Evolutionary conservation across 305 asterid species (phyloP).

Genomic region (Plantago lanceolata): DNA sequence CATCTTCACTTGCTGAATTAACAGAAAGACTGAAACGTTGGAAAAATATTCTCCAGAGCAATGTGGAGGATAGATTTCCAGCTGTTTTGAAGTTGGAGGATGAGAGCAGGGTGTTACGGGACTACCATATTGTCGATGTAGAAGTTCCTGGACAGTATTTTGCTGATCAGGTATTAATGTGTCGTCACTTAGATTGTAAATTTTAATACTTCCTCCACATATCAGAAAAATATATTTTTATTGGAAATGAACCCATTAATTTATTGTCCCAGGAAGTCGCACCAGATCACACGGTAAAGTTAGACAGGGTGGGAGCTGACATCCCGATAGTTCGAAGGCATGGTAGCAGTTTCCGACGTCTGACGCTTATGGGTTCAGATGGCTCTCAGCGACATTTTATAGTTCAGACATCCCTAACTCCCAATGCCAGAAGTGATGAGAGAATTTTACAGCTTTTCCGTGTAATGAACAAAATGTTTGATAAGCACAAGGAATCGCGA

Average conservation of each 20-base stretch:
- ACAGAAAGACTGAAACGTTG: constrained; percentile 94
- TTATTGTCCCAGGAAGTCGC: constrained; percentile 73
- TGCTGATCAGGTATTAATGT: constrained; percentile 65
- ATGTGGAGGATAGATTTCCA: constrained; percentile 96
- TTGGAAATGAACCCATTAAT: background rate
- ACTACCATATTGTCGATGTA: constrained; percentile 94
- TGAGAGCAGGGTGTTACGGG: constrained; percentile 97
- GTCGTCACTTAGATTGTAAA: constrained; percentile 4
- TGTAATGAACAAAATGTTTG: constrained; percentile 94
- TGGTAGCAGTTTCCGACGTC: constrained; percentile 97
- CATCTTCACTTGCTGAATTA: constrained; percentile 88
- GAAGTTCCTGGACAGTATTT: constrained; percentile 99
- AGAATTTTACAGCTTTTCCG: constrained; percentile 99
- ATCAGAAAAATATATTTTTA: no score
- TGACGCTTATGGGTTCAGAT: constrained; percentile 96
- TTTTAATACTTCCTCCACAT: constrained; percentile 2
- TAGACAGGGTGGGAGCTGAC: constrained; percentile 96
- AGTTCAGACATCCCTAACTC: constrained; percentile 97
- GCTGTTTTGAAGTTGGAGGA: constrained; percentile 96
- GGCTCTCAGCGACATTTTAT: constrained; percentile 98
- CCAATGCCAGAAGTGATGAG: constrained; percentile 99
- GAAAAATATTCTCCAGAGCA: constrained; percentile 95
- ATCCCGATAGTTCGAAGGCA: constrained; percentile 97
- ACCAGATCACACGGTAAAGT: constrained; percentile 97
- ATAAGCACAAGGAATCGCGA: constrained; percentile 97